A percentile compares a stretch with the other conserved stretches of the same genome.
Conservation (phyloP, 768 basidiomycete species). For the Serendipita sp. region DNA sequence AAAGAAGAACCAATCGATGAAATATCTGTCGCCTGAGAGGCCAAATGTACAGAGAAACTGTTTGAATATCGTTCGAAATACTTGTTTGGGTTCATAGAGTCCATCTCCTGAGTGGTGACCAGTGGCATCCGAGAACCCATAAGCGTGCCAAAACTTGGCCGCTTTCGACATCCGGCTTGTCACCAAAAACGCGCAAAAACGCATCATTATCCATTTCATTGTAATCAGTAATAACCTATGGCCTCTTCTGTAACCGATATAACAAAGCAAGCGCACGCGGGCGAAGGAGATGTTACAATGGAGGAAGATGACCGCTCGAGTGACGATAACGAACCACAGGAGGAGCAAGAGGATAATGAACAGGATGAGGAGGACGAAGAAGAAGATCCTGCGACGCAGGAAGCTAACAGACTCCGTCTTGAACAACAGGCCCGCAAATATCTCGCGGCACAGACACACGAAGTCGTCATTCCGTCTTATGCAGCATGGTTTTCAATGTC, state of each 20-base stretch:
- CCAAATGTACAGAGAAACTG: no score
- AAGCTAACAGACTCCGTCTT: slow-evolving; percentile 59
- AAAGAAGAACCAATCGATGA: no score
- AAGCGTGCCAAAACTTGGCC: neutral
- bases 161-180: neutral
- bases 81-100: no score
- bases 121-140: no score
- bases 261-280: neutral
- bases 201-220: neutral
- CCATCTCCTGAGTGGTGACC: no score
- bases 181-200: neutral
- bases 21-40: no score
- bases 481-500: slow-evolving; percentile 97
- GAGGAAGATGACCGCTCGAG: neutral
- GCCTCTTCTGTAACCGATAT: neutral
- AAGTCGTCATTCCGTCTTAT: slow-evolving; percentile 92
- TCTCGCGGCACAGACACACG: slow-evolving; percentile 92
- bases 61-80: no score
- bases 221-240: neutral
- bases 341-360: slow-evolving; percentile 60
- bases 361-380: slow-evolving; percentile 74
- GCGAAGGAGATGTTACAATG: slow-evolving; percentile 9
- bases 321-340: slow-evolving; percentile 15
- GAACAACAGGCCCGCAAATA: slow-evolving; percentile 87
- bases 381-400: slow-evolving; percentile 58